Evolutionary conservation across 306 rosid genomes (phyloP), one percentile per base, ranked within the genome.

Genomic region (Sicyos edulis): DNA sequence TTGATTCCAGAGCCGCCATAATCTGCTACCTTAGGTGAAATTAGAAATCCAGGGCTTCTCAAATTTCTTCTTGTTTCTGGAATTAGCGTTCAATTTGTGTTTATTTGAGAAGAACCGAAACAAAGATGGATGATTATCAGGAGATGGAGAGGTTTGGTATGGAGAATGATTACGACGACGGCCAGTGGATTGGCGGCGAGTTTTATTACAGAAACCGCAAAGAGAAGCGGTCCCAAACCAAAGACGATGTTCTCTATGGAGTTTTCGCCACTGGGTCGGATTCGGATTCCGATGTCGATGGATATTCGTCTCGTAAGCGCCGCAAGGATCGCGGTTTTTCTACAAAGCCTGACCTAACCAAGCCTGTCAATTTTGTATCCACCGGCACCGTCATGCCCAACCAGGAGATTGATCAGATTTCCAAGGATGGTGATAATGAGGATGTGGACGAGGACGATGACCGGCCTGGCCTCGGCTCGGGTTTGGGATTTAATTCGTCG

Each of bases 121-220:
- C 21, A 56, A 60, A 75, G 49, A 92, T 92, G 97, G 97, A 92
- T 3, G 96, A 88, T 62, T 81, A 88, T 63, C 92, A 88, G 73
- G 98, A 92, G 74, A 88, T 85, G 96, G 96, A 89, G 82, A 81
- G 74, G 51, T 92, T 92, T 51, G 95, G 91, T 49, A 76, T 72
- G 88, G 96, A 90, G 32, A 85, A 92, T n/a, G 96, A 92, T 85
- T 92, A 65, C 47, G 98, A 90, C 52, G 96, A 73, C 51, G 88
- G 80, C 2, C 80, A 84, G 59, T 92, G 92, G 96, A 82, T 86
- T 74, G 86, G 71, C 13, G 96, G 86, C 8, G 98, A 93, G 77
- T 88, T 74, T 67, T 88, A 85, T 81, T 88, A 74, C 44, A 73
- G 83, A 16, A 82, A 77, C 68, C 97, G 91, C 78, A 88, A 83